Base-by-base conservation (phyloP, 164 flowering plant species). In the Euptelea pleiosperma region DNA sequence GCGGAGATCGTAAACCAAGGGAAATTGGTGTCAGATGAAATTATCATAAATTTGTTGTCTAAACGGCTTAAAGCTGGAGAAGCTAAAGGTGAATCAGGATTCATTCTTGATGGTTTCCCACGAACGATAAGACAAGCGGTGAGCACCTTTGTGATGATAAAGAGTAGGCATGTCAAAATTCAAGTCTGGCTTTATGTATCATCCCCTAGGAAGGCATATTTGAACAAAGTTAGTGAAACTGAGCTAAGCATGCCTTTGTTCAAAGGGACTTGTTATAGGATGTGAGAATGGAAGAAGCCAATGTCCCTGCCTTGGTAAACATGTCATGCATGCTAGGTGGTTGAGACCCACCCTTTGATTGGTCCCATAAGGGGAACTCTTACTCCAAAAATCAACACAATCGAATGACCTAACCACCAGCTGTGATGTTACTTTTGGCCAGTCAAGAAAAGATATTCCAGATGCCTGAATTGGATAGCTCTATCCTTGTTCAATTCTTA, bases 81-180 rank as follows among this genome's bases (percentile, higher is more conserved):
- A 65, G 76, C 80, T 25, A 83, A 79, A 67, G 92, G 94, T 34
- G 96, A 93, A 73, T 60, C 80, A 6, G 98, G 98, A 10, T 93
- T 90, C 53, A 87, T 93, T 69, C 92, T 90, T 52, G 98, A 93
- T 77, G 98, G 99, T 37, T 87, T 90, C 58, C 97, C 99, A 57
- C 82, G 99, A 39, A 93, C 99, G 4, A 73, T 90, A 30, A 81
- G 79, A 67, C 99, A 93, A 65, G 98, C 96, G 73, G 98, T 92
- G 61, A 81, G 89, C 49, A 61, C 15, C 28, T 52, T 44, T 54
- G 7, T 57, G 52, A 43, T 55, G 39, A 34, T 30, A 52, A 19
- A 57, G 33, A 30, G 51, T 34, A 11, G 18, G 62, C n/a, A 42
- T n/a, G 30, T 65, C 28, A 12, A 30, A 55, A 33, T 22, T 36